Evolutionary conservation across 202 grass and related monocot genomes (phyloP).

Genomic region (Elaeis oleifera): DNA sequence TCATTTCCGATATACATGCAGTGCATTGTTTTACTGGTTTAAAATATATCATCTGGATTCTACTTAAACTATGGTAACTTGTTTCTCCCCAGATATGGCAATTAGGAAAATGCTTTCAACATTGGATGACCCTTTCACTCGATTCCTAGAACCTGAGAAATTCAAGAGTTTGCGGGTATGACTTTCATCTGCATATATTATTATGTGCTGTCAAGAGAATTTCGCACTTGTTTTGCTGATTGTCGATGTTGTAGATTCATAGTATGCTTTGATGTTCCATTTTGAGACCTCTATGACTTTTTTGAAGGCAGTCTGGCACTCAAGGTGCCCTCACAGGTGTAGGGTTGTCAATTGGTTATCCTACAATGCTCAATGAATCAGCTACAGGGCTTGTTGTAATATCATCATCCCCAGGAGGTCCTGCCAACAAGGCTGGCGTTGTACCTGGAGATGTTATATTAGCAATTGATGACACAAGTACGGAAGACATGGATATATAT

Average conservation of each 20-base stretch:
- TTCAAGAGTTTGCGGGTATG: slow-evolving; percentile 95
- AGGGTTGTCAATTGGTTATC: slow-evolving; percentile 83
- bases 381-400: slow-evolving; percentile 70
- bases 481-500: slow-evolving; percentile 96
- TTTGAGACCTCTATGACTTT: slow-evolving; percentile 40
- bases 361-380: slow-evolving; percentile 47
- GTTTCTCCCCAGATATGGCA: slow-evolving; percentile 60
- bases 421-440: slow-evolving; percentile 83
- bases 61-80: background rate
- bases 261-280: slow-evolving; percentile 3
- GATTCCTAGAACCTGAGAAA: slow-evolving; percentile 95
- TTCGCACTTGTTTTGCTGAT: background rate
- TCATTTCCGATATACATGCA: too few relatives aligned
- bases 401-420: slow-evolving; percentile 67
- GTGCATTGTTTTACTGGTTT: slow-evolving; percentile 1
- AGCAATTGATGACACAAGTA: slow-evolving; percentile 60
- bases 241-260: background rate
- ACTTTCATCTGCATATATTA: slow-evolving; percentile 6
- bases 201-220: background rate
- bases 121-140: slow-evolving; percentile 86
- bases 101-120: slow-evolving; percentile 95
- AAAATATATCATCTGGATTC: background rate
- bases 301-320: slow-evolving; percentile 97
- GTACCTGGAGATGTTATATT: slow-evolving; percentile 77
- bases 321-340: slow-evolving; percentile 91